A percentile compares a stretch with the other conserved stretches of the same genome.
phyloP scores from a whole-genome alignment of 306 rosid species.

The Herpetospermum pedunculosum region DNA sequence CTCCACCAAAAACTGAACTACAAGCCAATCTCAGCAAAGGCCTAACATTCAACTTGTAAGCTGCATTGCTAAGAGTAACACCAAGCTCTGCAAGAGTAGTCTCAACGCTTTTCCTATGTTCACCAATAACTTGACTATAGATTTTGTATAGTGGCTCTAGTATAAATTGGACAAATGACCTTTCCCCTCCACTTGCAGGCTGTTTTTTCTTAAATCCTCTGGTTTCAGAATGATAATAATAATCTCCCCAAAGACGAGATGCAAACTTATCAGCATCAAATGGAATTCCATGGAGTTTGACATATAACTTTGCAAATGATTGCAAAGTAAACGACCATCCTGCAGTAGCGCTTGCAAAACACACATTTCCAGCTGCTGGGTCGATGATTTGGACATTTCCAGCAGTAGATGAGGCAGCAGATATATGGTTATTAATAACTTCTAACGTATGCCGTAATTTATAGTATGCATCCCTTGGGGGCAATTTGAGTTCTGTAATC shows the following conservation, averaged over 20 bases:
- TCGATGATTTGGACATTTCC: slow-evolving; percentile 84
- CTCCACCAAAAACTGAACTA: slow-evolving; percentile 83
- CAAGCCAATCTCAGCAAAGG: slow-evolving; percentile 95
- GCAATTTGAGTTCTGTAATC: slow-evolving; percentile 89
- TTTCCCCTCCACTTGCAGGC: slow-evolving; percentile 81
- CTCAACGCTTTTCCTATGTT: slow-evolving; percentile 96
- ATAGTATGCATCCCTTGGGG: slow-evolving; percentile 93
- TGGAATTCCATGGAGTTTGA: slow-evolving; percentile 78
- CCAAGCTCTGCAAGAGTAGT: slow-evolving; percentile 94
- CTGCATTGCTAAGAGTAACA: slow-evolving; percentile 84
- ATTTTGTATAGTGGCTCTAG: slow-evolving; percentile 88
- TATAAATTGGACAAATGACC: slow-evolving; percentile 90
- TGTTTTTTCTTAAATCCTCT: slow-evolving; percentile 77
- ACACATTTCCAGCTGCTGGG: slow-evolving; percentile 90
- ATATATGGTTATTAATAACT: slow-evolving; percentile 69
- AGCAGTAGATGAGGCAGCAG: slow-evolving; percentile 81
- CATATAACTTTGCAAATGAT: slow-evolving; percentile 78
- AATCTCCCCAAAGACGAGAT: slow-evolving; percentile 88
- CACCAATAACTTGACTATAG: slow-evolving; percentile 96
- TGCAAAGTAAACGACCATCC: slow-evolving; percentile 97
- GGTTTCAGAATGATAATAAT: slow-evolving; percentile 66
- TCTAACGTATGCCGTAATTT: slow-evolving; percentile 89
- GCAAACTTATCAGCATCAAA: slow-evolving; percentile 77
- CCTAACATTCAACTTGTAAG: slow-evolving; percentile 85
- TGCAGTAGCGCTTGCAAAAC: slow-evolving; percentile 90